These are phyloP conservation scores for Tephrocybe rancida DNA, from an alignment of 768 basidiomycete species.

Conservation along the genomic window DNA sequence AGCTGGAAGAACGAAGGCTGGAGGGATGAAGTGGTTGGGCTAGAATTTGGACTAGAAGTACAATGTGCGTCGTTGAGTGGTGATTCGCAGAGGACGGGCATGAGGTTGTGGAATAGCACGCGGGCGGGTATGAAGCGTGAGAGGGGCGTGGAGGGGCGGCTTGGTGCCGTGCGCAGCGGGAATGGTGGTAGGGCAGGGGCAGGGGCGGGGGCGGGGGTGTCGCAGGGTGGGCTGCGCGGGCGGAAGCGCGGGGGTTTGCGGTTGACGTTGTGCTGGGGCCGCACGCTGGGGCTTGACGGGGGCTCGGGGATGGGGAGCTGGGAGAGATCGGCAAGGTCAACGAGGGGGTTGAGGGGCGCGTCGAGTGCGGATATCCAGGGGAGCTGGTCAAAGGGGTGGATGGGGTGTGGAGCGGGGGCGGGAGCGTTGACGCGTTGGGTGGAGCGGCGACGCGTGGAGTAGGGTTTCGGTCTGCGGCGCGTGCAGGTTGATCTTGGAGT, in stretches of 20 bases:
- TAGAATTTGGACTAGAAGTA: conserved; percentile 27
- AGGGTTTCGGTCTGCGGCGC: conserved; percentile 20
- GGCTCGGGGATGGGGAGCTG: conserved; percentile 50
- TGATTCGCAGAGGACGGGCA: conserved; percentile 55
- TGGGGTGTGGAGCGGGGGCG: conserved; percentile 25
- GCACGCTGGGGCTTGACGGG: conserved; percentile 45
- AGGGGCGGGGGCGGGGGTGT: conserved; percentile 20
- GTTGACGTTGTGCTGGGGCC: conserved; percentile 60
- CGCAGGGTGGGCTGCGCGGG: conserved; percentile 13
- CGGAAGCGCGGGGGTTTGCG: conserved; percentile 31
- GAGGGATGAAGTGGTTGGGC: conserved; percentile 6
- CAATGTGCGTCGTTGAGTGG: conserved; percentile 27
- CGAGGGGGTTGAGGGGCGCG: conserved; percentile 39
- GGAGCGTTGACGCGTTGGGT: conserved; percentile 30
- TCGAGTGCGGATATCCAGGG: conserved; percentile 71
- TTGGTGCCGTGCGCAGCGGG: background rate
- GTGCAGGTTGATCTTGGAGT: too few species aligned
- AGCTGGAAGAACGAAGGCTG: conserved; percentile 6
- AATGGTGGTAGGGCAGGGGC: too few species aligned
- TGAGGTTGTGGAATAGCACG: conserved; percentile 59
- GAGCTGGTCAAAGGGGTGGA: conserved; percentile 57
- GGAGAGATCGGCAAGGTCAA: conserved; percentile 70
- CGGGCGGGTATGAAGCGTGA: conserved; percentile 48
- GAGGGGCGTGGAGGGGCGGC: conserved; percentile 30
- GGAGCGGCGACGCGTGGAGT: conserved; percentile 25